phyloP scores from a whole-genome alignment of 2,329 filamentous ascomycete species.

The Botrytis pseudocinerea region DNA sequence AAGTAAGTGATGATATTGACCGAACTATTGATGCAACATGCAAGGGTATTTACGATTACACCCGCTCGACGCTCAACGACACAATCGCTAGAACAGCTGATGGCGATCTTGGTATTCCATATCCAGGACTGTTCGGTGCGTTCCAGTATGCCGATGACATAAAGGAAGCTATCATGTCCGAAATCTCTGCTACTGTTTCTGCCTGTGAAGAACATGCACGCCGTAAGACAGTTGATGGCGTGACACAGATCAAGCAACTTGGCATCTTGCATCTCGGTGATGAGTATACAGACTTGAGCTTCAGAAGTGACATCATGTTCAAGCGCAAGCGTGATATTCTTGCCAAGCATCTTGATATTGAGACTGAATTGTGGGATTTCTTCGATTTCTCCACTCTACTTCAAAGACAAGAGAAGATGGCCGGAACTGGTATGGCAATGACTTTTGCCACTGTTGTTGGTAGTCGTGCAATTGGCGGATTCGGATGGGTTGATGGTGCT shows the following conservation, averaged over 20 bases:
- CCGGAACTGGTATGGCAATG: conserved; percentile 90
- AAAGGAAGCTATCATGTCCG: conserved; percentile 86
- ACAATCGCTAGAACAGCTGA: conserved; percentile 78
- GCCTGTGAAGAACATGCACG: conserved; percentile 86
- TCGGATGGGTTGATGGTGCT: conserved; percentile 86
- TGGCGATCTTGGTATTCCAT: conserved; percentile 76
- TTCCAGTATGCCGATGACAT: conserved; percentile 94
- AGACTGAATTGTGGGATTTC: conserved; percentile 90
- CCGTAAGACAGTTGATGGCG: conserved; percentile 72
- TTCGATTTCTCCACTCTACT: conserved; percentile 81
- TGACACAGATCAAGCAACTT: conserved; percentile 84
- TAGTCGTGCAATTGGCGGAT: conserved; percentile 75
- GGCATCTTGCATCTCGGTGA: conserved; percentile 86
- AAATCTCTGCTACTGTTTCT: conserved; percentile 77
- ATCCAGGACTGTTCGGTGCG: conserved; percentile 79
- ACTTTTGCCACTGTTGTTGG: conserved; percentile 87
- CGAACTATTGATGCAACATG: conserved; percentile 81
- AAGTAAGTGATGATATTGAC: conserved; percentile 81
- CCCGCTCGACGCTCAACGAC: conserved; percentile 70
- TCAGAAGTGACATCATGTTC: conserved; percentile 90
- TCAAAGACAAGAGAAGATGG: conserved; percentile 91
- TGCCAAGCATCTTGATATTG: conserved; percentile 81
- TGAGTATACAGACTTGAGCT: conserved; percentile 81
- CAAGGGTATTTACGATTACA: conserved; percentile 81
- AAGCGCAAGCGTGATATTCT: conserved; percentile 76